Percentiles rank a stretch among this genome's conserved stretches.
phyloP scores from a whole-genome alignment of 768 basidiomycete genomes.

The Lactifluus volemus region DNA sequence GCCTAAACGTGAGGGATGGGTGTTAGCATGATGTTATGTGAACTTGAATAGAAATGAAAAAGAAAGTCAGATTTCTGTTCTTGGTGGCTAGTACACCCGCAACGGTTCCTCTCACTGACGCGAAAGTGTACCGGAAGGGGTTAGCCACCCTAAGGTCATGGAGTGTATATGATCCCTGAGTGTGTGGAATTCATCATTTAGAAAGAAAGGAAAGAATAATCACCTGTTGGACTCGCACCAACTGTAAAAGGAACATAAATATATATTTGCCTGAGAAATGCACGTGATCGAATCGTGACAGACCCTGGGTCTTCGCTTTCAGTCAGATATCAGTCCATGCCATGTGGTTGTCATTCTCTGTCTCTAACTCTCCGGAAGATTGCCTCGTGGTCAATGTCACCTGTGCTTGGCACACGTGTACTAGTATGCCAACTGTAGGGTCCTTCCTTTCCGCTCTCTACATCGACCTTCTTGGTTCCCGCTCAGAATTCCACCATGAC shows the following conservation, averaged over 20 bases:
- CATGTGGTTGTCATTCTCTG: not conserved
- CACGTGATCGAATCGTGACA: too few relatives aligned
- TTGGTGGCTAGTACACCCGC: not conserved
- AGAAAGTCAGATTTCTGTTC: conserved; percentile 13
- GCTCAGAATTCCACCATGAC: not conserved
- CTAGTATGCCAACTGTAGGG: not conserved
- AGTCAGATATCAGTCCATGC: not conserved
- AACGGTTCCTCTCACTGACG: conserved; percentile 9
- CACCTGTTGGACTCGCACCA: not conserved
- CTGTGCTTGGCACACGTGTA: conserved; percentile 17
- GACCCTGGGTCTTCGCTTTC: too few relatives aligned
- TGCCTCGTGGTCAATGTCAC: conserved; percentile 15
- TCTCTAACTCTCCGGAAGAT: not conserved
- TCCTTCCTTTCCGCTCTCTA: not conserved
- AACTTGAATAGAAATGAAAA: not conserved
- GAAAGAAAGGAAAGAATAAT: not conserved
- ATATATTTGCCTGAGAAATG: too few relatives aligned
- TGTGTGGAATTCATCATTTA: not conserved
- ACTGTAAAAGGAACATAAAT: too few relatives aligned
- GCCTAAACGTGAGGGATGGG: not conserved
- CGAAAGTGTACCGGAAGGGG: conserved; percentile 6
- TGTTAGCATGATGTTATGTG: not conserved
- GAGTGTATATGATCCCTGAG: not conserved
- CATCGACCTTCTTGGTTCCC: not conserved
- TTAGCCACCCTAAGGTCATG: conserved; percentile 2